Base-by-base conservation (phyloP, 2,329 filamentous ascomycete genomes). In the Trichoderma cornu-damae region DNA sequence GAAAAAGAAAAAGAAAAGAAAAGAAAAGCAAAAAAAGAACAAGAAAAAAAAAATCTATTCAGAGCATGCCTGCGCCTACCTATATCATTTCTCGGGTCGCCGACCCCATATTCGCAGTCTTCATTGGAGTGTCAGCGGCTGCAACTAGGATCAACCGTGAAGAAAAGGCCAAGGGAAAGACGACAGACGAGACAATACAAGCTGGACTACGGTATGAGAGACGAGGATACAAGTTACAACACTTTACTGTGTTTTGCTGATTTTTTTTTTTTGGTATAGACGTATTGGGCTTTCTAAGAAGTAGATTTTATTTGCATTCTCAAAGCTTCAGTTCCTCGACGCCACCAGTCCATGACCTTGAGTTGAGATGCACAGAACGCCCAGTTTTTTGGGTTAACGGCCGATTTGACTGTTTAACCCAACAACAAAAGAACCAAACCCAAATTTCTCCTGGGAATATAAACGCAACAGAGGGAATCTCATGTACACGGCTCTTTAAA, bases 81-180 rank as follows among this genome's bases (percentile, higher is more conserved):
- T 84, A 83, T 66, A 83, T 85, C 61, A 82, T 85, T 57, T 83
- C 81, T n/a, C 74, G 76, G 64, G 74, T 77, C 6, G 80, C 77
- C 16, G 82, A 85, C 61, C 82, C 82, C 16, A 76, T 85, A 34
- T 85, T 85, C 53, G 82, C 80, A 37, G 64, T 84, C 12, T 66
- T 77, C 57, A 83, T 84, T 53, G 82, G 82, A 16, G 63, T 83
- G 26, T 75, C 76, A 22, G 82, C 82, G 1, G 80, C 82, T 24
- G 78, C 72, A 8, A 77, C 77, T 42, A 76, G 82, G 61, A 83
- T 85, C 72, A 83, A 79, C 62, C 80, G 82, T 35, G 82, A 85
- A 64, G 79, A 82, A 62, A 80, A 80, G 68, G 78, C 78, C 50
- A 81, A 82, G 69, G 82, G 82, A 53, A 78, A 68, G 64, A 79